phyloP scores from a whole-genome alignment of 768 basidiomycete genomes.

The Suillus decipiens region DNA sequence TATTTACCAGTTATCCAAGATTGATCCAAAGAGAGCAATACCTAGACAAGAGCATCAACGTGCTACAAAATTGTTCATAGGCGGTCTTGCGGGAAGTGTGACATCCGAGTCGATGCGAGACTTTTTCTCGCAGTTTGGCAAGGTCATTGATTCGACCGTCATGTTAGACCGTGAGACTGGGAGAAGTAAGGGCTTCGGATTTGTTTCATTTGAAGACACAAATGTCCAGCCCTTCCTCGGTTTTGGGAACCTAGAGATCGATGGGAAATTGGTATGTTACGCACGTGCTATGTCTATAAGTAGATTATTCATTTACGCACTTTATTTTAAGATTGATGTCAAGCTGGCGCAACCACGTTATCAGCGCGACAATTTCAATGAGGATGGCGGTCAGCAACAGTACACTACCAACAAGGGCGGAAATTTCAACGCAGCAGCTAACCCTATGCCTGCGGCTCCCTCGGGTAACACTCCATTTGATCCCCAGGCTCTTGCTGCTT shows the following conservation, averaged over 20 bases:
- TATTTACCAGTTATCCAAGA: conserved; percentile 51
- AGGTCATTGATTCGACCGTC: conserved; percentile 96
- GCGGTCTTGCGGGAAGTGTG: conserved; percentile 88
- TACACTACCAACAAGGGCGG: conserved; percentile 37
- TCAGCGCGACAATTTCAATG: conserved; percentile 68
- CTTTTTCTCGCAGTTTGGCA: conserved; percentile 93
- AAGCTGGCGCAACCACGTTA: conserved; percentile 93
- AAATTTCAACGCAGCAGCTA: conserved; percentile 36
- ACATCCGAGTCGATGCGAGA: conserved; percentile 92
- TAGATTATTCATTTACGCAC: background rate
- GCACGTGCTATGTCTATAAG: background rate
- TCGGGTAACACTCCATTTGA: conserved; percentile 74
- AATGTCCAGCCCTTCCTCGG: conserved; percentile 88
- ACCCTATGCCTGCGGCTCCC: conserved; percentile 24
- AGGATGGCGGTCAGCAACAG: conserved; percentile 37
- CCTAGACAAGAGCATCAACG: conserved; percentile 94
- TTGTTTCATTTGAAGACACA: conserved; percentile 94
- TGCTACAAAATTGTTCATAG: conserved; percentile 94
- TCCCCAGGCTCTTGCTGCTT: conserved; percentile 86
- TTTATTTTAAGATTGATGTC: conserved; percentile 79
- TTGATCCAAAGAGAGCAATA: conserved; percentile 99
- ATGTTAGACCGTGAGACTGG: conserved; percentile 98
- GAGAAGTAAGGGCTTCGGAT: conserved; percentile 95
- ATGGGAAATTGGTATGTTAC: conserved; percentile 85
- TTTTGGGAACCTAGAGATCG: conserved; percentile 87